Evolutionary conservation across 2,329 filamentous ascomycete species (phyloP), one percentile per base, ranked within the genome.

Genomic region (Epichloe coenophiala): DNA sequence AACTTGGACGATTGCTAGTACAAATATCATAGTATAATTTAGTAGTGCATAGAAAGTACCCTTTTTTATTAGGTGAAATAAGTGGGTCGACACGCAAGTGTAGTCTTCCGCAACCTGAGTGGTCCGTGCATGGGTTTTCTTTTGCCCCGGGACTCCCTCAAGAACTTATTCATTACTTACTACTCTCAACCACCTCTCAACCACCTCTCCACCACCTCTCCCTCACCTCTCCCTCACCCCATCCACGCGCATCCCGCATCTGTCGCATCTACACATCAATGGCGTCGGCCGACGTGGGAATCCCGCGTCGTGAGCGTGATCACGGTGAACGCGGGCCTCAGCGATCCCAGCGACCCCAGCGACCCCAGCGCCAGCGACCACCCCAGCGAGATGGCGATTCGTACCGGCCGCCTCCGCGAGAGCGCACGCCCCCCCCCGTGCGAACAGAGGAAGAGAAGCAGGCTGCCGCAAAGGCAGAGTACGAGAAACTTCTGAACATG

Each of bases 401-500:
- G 48, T 78, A 78, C 55, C 70, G 73, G 42, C 73, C 73, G 23
- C 59, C 61, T 37, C 63, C 63, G 51, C 58, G 52, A 54, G 62
- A 60, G 54, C 66, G 62, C 51, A 54, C 60, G 12, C 61, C 61
- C 52, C 64, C 66, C 39, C 67, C 68, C 8, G 66, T 67, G 49
- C 74, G 72, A 55, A 81, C 78, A 45, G 88, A 86, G 60, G 88
- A 88, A 65, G 83, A 90, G 68, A 95, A 94, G 68, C 88, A 91
- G 68, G 87, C 83, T 23, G 83, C 83, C 40, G 87, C 88, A 42
- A 94, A 95, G 71, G 87, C 89, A 57, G 90, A 96, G 72, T 94
- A 95, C 70, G 84, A 94, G 69, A 91, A 91, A 70, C 78, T 97
- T 54, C 73, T 95, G 59, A 93, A 80, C 57, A 91, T 95, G 80